Base-by-base conservation (phyloP, 2,329 filamentous ascomycete species). In the Aspergillus sp. region DNA sequence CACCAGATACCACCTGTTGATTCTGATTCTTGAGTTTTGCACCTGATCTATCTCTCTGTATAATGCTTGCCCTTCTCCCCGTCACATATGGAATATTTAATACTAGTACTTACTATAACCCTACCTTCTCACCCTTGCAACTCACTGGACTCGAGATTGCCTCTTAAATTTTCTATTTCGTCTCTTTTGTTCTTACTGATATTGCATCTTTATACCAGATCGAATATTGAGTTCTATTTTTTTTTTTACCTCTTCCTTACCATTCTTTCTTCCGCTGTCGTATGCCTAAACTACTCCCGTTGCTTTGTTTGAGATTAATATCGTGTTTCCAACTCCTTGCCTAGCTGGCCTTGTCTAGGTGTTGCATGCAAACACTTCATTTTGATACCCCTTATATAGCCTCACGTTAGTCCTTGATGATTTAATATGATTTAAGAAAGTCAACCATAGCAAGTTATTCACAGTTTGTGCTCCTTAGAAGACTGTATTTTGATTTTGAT, bases 1-100 rank as follows among this genome's bases (percentile, higher is more conserved):
- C 50, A 52, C 56, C 55, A 58, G 62, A 64, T 64, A 66, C 61
- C 64, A 61, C 54, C 48, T 51, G 39, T 55, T 58, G 50, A 54
- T 61, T 55, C 44, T 46, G 25, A 46, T 46, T 46, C 25, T 31
- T 11, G 45, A 51, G 27, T 15, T 40, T 44, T 57, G 50, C 46
- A 52, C 45, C 52, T 41, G 27, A 31, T 11, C 27, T 31, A 31
- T 31, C 55, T 60, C 45, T 64, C 45, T 64, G 60, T 60, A 65
- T 54, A 62, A 58, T 55, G 50, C 40, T 47, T 52, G 52, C 9
- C 35, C 23, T 47, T 58, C 35, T 40, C 19, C 35, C 41, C 25
- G 27, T 17, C 21, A 57, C 55, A 47, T 25, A 58, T 48, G 44
- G 54, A 45, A 15, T n/a, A 53, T 52, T 54, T 55, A 48, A 57